Evolutionary conservation across 345 rosid species (phyloP).

Genomic region (Aquilaria yunnanensis): DNA sequence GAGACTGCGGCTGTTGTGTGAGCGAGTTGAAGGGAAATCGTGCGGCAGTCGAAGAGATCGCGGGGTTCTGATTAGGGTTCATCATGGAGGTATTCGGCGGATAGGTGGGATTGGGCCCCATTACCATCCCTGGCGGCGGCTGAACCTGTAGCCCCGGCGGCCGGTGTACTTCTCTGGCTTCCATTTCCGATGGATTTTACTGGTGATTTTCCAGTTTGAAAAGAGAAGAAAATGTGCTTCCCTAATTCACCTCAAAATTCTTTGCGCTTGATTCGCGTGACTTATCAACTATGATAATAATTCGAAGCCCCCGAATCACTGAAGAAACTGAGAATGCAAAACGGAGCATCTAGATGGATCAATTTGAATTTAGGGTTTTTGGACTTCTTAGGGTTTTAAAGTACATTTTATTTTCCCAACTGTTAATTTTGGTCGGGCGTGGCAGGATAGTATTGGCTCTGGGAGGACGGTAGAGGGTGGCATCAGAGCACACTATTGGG

Average conservation of each 20-base stretch:
- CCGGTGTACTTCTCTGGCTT: constrained; percentile 40
- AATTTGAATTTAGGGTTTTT: not conserved
- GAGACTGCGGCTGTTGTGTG: constrained; percentile 27
- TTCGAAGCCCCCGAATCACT: not conserved
- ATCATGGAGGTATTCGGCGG: constrained; percentile 21
- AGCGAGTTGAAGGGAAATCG: constrained; percentile 31
- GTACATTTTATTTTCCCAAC: not conserved
- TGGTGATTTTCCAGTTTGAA: not conserved
- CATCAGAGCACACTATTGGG: not conserved
- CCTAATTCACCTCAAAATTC: not conserved
- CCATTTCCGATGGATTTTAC: constrained; percentile 22
- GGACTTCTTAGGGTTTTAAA: not conserved
- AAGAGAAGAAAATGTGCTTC: not conserved
- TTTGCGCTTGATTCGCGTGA: not conserved
- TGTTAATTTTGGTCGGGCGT: not conserved
- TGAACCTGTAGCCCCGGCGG: constrained; percentile 21
- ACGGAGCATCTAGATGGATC: too few species aligned
- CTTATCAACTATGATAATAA: constrained; percentile 1
- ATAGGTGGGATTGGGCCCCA: constrained; percentile 23
- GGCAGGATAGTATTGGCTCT: not conserved
- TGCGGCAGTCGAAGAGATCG: constrained; percentile 12
- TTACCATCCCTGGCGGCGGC: constrained; percentile 20
- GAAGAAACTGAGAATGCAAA: not conserved
- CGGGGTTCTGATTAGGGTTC: constrained; percentile 20
- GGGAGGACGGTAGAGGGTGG: not conserved